These are phyloP conservation scores for Zymoseptoria brevis DNA, from an alignment of 2,329 filamentous ascomycete genomes.

Conservation along the genomic window DNA sequence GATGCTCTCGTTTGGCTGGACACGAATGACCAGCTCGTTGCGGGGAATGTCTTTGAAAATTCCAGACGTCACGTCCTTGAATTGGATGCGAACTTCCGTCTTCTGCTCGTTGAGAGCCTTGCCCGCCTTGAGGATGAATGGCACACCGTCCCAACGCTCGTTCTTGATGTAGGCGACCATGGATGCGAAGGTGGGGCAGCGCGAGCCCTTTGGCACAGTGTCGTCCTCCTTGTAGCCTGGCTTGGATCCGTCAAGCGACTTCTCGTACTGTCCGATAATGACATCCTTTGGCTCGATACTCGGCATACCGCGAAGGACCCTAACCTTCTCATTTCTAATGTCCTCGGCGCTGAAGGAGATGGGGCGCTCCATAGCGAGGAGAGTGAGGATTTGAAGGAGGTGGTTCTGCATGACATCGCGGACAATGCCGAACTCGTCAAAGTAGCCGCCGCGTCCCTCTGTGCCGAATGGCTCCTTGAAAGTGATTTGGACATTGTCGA, in stretches of 20 bases:
- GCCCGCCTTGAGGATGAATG: constrained; percentile 98
- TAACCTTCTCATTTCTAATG: constrained; percentile 96
- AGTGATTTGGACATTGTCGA: constrained; percentile 97
- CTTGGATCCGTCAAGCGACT: constrained; percentile 91
- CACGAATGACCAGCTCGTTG: constrained; percentile 98
- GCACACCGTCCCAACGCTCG: constrained; percentile 97
- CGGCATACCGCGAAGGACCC: constrained; percentile 86
- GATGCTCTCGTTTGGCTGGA: constrained; percentile 98
- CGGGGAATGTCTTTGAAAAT: constrained; percentile 99
- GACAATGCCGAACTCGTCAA: constrained; percentile 98
- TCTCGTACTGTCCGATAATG: constrained; percentile 97
- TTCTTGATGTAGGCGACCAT: constrained; percentile 99
- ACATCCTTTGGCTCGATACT: constrained; percentile 98
- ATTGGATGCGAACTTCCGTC: constrained; percentile 98
- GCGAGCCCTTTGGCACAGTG: constrained; percentile 91
- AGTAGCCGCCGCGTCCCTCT: constrained; percentile 95
- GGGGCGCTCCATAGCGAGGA: constrained; percentile 95
- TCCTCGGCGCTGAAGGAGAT: constrained; percentile 98
- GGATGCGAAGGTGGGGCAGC: constrained; percentile 96
- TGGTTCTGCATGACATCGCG: constrained; percentile 99
- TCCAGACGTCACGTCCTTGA: constrained; percentile 97
- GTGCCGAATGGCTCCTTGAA: constrained; percentile 99
- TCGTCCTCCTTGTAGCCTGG: constrained; percentile 98
- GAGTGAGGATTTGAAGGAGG: constrained; percentile 87
- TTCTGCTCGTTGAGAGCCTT: constrained; percentile 99